Base-by-base conservation (phyloP, 768 basidiomycete species). In the Phlegmacium glaucopus region DNA sequence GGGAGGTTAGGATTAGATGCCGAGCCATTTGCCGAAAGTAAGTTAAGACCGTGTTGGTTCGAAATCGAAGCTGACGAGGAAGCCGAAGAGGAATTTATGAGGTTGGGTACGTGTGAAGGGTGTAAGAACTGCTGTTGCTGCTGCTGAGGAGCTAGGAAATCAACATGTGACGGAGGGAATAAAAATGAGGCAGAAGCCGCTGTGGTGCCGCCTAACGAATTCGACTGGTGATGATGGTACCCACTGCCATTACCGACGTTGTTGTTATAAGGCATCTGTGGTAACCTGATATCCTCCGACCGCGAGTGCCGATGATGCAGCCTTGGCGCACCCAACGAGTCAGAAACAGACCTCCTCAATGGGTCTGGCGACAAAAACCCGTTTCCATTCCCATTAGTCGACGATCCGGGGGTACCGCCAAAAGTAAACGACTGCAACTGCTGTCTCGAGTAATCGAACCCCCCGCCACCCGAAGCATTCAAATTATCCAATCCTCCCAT, bases 311-410 rank as follows among this genome's bases (percentile, higher is more conserved):
- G 71, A 54, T 72, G 68, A 43, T 78, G 76, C 11, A 65, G 60
- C 7, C 63, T 61, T n/a, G 69, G 65, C 15, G 50, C 45, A 27
- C 34, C 39, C 5, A 71, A 67, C 47, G 64, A 60, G 46, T 81
- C 79, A 9, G 79, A 79, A 52, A 74, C 76, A 42, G 68, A 66
- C 15, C 82, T 74, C 42, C 80, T 75, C n/a, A 84, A 69, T 15
- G 39, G 39, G 32, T 63, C 71, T 10, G 69, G 65, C 9, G 68
- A 64, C 13, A 72, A 62, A 56, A 57, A 72, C 11, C 32, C 32
- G 28, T 42, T 55, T 9, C 16, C 35, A 15, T 35, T 45, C n/a
- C 32, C 45, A 13, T 30, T 34, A 15, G 29, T 47, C 16, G 40
- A 34, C 10, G 32, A n/a, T 10, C 32, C 32, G 6, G 50, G 26